Percentiles rank a stretch among this genome's conserved stretches.
These are phyloP conservation scores for Platanus orientalis DNA, from an alignment of 164 flowering plant species.

Conservation along the genomic window DNA sequence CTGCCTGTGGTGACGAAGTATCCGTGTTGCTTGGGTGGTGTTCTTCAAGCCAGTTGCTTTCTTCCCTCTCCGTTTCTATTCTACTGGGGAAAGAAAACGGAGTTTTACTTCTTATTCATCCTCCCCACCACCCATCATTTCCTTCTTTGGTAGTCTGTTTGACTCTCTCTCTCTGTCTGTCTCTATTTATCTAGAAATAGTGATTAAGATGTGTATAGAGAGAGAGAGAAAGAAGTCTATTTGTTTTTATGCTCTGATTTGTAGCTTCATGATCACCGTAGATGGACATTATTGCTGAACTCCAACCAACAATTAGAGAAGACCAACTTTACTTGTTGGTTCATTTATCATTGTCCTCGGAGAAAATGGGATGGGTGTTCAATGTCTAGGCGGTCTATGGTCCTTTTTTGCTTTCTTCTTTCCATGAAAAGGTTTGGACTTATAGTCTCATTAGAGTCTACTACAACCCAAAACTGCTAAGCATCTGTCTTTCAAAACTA, in stretches of 20 bases:
- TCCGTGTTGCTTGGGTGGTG: conserved; percentile 7
- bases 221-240: too few species aligned
- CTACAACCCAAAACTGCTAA: too few species aligned
- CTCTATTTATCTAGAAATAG: background rate
- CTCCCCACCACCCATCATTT: conserved; percentile 9
- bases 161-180: conserved; percentile 6
- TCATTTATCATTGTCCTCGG: background rate
- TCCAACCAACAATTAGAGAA: background rate
- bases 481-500: too few species aligned
- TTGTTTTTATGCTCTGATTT: too few species aligned
- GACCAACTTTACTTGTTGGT: too few species aligned
- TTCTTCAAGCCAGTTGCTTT: conserved; percentile 12
- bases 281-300: conserved; percentile 3
- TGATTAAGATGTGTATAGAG: background rate
- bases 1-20: conserved; percentile 7
- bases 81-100: conserved; percentile 3
- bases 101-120: background rate
- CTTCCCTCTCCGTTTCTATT: conserved; percentile 6
- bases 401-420: conserved; percentile 2
- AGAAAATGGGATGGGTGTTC: conserved; percentile 8
- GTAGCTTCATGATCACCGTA: conserved; percentile 10
- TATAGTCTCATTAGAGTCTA: too few species aligned
- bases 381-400: background rate
- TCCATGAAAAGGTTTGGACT: conserved; percentile 12
- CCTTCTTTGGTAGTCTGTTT: conserved; percentile 2